Conservation (phyloP, 352 stramenopile genomes). For the Aphanomyces euteiches region DNA sequence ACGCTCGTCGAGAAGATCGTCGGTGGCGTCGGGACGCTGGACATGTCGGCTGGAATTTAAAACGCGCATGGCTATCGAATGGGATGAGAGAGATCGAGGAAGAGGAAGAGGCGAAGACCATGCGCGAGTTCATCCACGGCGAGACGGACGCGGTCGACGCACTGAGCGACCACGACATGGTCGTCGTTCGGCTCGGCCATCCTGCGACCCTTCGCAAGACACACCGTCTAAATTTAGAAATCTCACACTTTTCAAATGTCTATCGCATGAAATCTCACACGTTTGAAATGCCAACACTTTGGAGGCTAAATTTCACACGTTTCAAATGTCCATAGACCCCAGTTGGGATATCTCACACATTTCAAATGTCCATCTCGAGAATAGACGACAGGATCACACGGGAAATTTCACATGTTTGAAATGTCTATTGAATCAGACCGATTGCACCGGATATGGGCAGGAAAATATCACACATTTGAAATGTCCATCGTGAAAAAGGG, state of each 20-base stretch:
- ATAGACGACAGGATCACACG: no score
- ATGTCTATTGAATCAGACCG: no score
- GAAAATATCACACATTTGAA: no score
- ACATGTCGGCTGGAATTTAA: slow-evolving; percentile 11
- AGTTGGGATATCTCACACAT: no score
- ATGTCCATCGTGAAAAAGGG: no score
- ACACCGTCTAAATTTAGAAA: not conserved
- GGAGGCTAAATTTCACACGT: no score
- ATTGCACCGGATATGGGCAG: no score
- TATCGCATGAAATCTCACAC: not conserved
- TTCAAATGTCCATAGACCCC: no score
- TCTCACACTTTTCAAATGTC: not conserved
- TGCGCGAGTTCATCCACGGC: slow-evolving; percentile 17
- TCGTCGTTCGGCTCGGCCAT: not conserved
- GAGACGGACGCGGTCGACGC: slow-evolving; percentile 17
- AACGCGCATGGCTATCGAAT: not conserved
- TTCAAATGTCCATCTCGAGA: no score
- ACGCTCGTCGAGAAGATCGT: slow-evolving; percentile 16
- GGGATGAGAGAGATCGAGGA: not conserved
- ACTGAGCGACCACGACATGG: slow-evolving; percentile 16
- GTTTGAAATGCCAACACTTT: no score
- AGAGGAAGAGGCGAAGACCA: not conserved
- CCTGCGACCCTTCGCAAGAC: not conserved
- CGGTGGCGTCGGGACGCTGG: not conserved
- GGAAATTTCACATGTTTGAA: no score